Evolutionary conservation across 2,329 filamentous ascomycete genomes (phyloP), one percentile per base, ranked within the genome.

Genomic region (Madurella fahalii): DNA sequence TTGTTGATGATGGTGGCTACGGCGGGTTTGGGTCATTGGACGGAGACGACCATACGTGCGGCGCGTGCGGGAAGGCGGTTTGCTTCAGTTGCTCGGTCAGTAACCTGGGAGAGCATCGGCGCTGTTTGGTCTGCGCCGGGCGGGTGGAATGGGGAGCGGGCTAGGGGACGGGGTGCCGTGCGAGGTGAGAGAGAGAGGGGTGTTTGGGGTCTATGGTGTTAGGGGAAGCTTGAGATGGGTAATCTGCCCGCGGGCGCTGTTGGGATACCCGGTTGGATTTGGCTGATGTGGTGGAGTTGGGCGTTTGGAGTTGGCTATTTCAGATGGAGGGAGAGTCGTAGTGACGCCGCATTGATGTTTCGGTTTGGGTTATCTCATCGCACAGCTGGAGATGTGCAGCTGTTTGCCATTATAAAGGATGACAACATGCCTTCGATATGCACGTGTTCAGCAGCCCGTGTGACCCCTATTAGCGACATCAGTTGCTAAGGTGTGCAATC

Each of bases 41-140:
- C 9, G 37, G 47, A 1, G 63, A 56, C 17, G 67, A 66, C 34
- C 67, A 68, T 30, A 65, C 68, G 1, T 84, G 81, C 50, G 72
- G 71, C 9, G 72, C 69, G 0, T 85, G 81, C 54, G 72, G 75
- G 5, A 83, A 80, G 64, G 69, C 74, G 11, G 79, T 85, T 13
- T 85, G 82, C 67, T 80, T 77, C 52, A 75, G 78, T 52, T 85
- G 82, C 63, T 82, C 81, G 0, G 74, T 84, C 40, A 82, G 78
- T 57, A 81, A 81, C 57, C 68, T 85, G 0, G 80, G 80, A 2
- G 75, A 79, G 57, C 71, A 79, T 61, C 72, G 78, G 55, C 70
- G 74, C 40, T 85, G 82, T 59, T 60, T 84, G 42, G 68, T 65
- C 4, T 85, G 82, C 61, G 78, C 79, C 0, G 74, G 74, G 9